These are phyloP conservation scores for Termitomyces sp. DNA, from an alignment of 768 basidiomycete genomes.

Conservation along the genomic window DNA sequence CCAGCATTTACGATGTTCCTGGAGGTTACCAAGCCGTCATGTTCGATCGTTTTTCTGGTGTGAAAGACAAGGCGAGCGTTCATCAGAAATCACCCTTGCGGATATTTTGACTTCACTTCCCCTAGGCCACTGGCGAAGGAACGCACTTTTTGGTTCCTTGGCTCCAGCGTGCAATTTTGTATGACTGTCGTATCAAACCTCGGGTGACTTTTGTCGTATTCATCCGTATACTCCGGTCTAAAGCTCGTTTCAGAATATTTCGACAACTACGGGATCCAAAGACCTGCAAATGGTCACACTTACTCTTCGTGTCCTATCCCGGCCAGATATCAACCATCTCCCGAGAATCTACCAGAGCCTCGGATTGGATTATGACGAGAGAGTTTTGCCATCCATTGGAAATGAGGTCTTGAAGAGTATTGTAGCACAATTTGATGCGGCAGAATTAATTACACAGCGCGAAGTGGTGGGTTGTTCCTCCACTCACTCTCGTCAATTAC, in stretches of 20 bases:
- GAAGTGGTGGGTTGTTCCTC: conserved; percentile 68
- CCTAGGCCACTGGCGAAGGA: conserved; percentile 82
- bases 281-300: conserved; percentile 99
- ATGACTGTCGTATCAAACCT: conserved; percentile 97
- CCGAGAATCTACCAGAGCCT: conserved; percentile 93
- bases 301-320: conserved; percentile 90
- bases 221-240: not conserved
- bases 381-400: conserved; percentile 94
- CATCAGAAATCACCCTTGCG: not conserved
- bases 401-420: conserved; percentile 98
- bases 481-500: not conserved
- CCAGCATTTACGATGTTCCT: conserved; percentile 71
- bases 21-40: conserved; percentile 93
- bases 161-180: conserved; percentile 93
- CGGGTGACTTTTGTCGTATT: conserved; percentile 45
- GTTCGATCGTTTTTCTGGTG: conserved; percentile 96
- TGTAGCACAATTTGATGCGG: conserved; percentile 97
- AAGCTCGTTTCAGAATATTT: conserved; percentile 68
- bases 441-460: conserved; percentile 94
- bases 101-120: not conserved
- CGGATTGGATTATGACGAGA: conserved; percentile 96
- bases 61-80: conserved; percentile 59
- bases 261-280: conserved; percentile 98
- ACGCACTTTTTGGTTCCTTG: conserved; percentile 96
- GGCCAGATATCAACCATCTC: conserved; percentile 85